Conservation (phyloP, 495 filamentous ascomycete species). For the Trichoderma asperelloides region DNA sequence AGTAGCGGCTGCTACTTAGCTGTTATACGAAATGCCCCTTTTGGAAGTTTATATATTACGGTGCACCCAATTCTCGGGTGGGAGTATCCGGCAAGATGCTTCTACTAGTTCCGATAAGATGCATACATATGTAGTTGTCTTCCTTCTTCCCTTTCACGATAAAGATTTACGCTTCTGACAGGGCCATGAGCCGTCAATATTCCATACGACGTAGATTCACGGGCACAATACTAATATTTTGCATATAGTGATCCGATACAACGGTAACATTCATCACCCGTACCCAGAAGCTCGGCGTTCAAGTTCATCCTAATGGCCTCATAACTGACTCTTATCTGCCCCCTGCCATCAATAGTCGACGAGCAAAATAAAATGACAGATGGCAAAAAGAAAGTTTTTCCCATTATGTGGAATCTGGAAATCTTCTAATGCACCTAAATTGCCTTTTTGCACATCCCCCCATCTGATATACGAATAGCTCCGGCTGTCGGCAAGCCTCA, state of each 20-base stretch:
- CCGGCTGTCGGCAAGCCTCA: not conserved
- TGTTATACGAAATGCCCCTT: constrained; percentile 1
- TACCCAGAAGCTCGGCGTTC: not conserved
- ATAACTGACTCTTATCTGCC: not conserved
- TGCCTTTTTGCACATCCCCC: not conserved
- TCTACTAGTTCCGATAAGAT: not conserved
- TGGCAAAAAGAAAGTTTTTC: too few species aligned
- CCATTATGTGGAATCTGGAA: too few species aligned
- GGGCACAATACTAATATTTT: too few species aligned
- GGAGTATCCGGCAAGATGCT: not conserved
- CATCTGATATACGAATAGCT: not conserved
- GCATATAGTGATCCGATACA: too few species aligned
- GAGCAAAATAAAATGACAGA: too few species aligned
- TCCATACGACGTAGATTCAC: too few species aligned
- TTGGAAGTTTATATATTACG: not conserved
- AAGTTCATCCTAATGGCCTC: not conserved
- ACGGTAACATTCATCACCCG: too few species aligned
- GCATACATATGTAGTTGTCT: not conserved
- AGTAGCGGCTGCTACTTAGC: not conserved
- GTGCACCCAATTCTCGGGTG: not conserved
- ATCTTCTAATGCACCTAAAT: not conserved
- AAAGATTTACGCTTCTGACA: too few species aligned
- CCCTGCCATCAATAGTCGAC: not conserved
- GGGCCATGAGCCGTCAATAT: too few species aligned
- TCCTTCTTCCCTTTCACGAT: not conserved